Evolutionary conservation across 306 rosid species (phyloP).

Genomic region (Lathyrus aphaca): DNA sequence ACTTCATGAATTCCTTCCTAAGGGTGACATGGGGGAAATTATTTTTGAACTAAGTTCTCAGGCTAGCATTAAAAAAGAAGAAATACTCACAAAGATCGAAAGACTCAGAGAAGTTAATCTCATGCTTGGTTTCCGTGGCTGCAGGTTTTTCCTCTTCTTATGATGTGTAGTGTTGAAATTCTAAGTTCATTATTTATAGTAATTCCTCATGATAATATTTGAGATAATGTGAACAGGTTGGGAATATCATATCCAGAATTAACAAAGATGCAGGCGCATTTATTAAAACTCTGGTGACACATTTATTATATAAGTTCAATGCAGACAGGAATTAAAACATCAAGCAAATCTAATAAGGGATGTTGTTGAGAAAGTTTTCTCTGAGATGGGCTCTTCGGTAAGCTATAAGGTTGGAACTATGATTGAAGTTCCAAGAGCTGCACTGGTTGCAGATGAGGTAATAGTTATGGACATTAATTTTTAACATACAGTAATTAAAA

Average conservation of each 20-base stretch:
- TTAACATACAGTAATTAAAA: slow-evolving; percentile 19
- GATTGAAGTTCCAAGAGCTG: slow-evolving; percentile 99
- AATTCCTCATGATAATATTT: neutral
- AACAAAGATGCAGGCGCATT: slow-evolving; percentile 94
- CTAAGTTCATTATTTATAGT: too few relatives aligned
- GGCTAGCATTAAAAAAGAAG: slow-evolving; percentile 90
- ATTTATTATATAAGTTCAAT: too few relatives aligned
- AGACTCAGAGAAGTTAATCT: slow-evolving; percentile 96
- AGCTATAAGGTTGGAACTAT: slow-evolving; percentile 90
- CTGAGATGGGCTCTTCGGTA: slow-evolving; percentile 78
- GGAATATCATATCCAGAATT: slow-evolving; percentile 95
- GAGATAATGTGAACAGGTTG: slow-evolving; percentile 53
- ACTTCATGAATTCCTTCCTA: slow-evolving; percentile 98
- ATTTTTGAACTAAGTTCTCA: slow-evolving; percentile 74
- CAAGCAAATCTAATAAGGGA: slow-evolving; percentile 67
- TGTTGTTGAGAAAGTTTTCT: slow-evolving; percentile 77
- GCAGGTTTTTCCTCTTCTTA: slow-evolving; percentile 63
- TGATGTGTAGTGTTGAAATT: neutral
- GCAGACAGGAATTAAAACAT: slow-evolving; percentile 73
- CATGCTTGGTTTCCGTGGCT: slow-evolving; percentile 98
- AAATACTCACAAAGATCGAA: slow-evolving; percentile 78
- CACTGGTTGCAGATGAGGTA: slow-evolving; percentile 94
- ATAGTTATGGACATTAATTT: neutral
- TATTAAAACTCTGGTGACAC: too few relatives aligned
- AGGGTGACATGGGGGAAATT: slow-evolving; percentile 86